Conservation (phyloP, 345 rosid genomes). For the Trapa bicornis region DNA sequence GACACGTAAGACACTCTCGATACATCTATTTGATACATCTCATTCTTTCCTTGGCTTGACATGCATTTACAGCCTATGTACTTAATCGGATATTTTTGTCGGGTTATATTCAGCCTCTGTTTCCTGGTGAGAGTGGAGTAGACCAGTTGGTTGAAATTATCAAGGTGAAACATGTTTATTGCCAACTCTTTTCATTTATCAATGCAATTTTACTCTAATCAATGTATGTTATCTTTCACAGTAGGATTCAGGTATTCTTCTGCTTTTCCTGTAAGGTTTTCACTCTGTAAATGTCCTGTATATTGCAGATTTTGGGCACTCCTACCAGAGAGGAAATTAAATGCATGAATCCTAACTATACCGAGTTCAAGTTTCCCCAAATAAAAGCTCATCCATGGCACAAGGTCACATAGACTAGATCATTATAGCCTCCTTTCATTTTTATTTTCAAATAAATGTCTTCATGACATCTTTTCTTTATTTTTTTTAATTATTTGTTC, state of each 20-base stretch:
- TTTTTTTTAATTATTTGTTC: neutral
- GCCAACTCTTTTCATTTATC: neutral
- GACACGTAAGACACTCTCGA: slow-evolving; percentile 9
- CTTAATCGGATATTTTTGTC: neutral
- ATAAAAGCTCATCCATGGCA: slow-evolving; percentile 23
- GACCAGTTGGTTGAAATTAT: slow-evolving; percentile 21
- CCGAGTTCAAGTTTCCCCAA: slow-evolving; percentile 19
- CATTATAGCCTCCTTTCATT: neutral
- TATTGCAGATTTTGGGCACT: slow-evolving; percentile 17
- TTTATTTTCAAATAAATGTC: neutral
- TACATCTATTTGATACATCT: neutral
- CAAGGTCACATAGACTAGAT: slow-evolving; percentile 8
- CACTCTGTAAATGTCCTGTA: neutral
- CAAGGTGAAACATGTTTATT: slow-evolving; percentile 6
- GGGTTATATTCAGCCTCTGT: slow-evolving; percentile 12
- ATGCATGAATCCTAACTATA: slow-evolving; percentile 22
- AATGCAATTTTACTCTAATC: neutral
- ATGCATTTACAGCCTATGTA: neutral
- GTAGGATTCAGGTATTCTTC: neutral
- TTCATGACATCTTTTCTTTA: neutral
- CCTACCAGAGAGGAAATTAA: slow-evolving; percentile 22
- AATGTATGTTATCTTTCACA: neutral
- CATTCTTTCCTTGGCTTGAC: neutral
- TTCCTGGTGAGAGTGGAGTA: slow-evolving; percentile 20
- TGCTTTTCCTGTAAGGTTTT: neutral